Conservation (phyloP, 164 flowering plant genomes). For the Piper betle region DNA sequence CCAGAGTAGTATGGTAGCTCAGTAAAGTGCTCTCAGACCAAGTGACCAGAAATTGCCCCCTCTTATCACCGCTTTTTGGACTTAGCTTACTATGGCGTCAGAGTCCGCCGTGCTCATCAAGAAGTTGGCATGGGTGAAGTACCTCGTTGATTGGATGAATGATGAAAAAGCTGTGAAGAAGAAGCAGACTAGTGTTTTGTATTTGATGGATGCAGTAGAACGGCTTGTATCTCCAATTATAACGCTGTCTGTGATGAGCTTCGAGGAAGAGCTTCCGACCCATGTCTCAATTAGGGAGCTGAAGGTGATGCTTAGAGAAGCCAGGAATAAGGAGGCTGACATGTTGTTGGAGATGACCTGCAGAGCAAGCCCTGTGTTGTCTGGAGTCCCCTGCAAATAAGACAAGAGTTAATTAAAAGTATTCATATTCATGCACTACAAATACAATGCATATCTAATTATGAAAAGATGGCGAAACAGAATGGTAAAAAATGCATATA, state of each 20-base stretch:
- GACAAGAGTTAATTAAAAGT: neutral
- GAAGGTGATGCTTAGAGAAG: no score
- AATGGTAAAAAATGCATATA: no score
- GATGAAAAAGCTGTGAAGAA: slow-evolving; percentile 50
- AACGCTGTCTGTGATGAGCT: no score
- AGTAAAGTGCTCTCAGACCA: no score
- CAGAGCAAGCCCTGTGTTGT: slow-evolving; percentile 21
- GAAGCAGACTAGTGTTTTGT: slow-evolving; percentile 32
- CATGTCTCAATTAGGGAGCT: no score
- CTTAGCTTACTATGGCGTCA: slow-evolving; percentile 29
- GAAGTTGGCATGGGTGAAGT: slow-evolving; percentile 42
- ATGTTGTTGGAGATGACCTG: no score
- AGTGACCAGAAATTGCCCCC: slow-evolving; percentile 42
- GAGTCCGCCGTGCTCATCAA: slow-evolving; percentile 44
- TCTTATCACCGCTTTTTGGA: slow-evolving; percentile 30
- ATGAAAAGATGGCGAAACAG: neutral
- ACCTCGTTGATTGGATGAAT: slow-evolving; percentile 41
- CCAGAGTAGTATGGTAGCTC: no score
- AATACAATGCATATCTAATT: neutral
- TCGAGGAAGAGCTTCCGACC: no score
- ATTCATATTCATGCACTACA: neutral
- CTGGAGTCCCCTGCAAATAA: slow-evolving; percentile 19
- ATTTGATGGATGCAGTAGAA: no score
- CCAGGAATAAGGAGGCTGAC: no score
- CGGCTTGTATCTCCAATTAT: no score